Evolutionary conservation across 495 filamentous ascomycete genomes (phyloP).

Genomic region (Melanomma pulvis-pyrius): DNA sequence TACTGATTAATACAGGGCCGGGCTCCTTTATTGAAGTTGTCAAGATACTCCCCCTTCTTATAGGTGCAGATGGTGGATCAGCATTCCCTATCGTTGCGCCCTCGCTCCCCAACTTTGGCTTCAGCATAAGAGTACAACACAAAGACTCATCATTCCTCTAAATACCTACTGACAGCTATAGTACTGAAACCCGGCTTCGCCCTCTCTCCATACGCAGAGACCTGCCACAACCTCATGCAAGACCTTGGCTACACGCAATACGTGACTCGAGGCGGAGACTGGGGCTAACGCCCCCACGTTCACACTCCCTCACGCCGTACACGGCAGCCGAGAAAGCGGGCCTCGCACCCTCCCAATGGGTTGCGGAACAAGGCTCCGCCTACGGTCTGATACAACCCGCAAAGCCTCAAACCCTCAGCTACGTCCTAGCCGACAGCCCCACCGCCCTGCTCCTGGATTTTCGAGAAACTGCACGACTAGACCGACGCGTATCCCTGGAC

Average conservation of each 20-base stretch:
- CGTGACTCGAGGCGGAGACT: conserved; percentile 69
- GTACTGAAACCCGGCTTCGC: conserved; percentile 58
- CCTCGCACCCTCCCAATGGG: conserved; percentile 44
- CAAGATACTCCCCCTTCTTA: conserved; percentile 62
- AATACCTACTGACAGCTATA: neutral
- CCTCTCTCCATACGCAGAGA: conserved; percentile 63
- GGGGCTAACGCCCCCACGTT: conserved; percentile 56
- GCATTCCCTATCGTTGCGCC: conserved; percentile 72
- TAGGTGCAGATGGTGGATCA: conserved; percentile 47
- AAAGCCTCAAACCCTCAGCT: conserved; percentile 56
- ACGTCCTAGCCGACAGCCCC: conserved; percentile 55
- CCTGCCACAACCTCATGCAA: conserved; percentile 67
- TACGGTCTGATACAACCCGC: conserved; percentile 54
- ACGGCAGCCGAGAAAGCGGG: conserved; percentile 44
- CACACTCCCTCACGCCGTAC: conserved; percentile 48
- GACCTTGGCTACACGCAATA: conserved; percentile 68
- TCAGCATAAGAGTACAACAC: conserved; percentile 49
- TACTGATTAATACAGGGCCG: conserved; percentile 64
- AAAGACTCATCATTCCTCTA: too few relatives aligned
- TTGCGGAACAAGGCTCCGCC: conserved; percentile 45
- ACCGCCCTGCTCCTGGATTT: conserved; percentile 58
- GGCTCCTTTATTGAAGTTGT: conserved; percentile 69
- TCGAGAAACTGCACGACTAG: conserved; percentile 58
- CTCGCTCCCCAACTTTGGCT: conserved; percentile 73
- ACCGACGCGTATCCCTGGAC: conserved; percentile 57